Conservation (phyloP, 768 basidiomycete species). For the Tephrocybe sp. region DNA sequence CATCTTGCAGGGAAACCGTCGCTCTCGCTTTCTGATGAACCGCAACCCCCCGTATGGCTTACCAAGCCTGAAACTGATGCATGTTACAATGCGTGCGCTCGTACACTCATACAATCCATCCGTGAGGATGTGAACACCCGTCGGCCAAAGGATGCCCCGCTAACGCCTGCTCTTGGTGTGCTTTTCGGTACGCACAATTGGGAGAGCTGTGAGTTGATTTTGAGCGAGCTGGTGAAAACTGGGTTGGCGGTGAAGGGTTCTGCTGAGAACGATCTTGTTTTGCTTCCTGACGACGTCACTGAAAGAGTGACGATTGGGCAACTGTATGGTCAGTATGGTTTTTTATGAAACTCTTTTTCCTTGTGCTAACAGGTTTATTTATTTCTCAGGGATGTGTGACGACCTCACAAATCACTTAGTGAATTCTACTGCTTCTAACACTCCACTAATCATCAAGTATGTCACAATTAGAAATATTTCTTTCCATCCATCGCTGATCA, state of each 20-base stretch:
- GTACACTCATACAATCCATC: slow-evolving; percentile 53
- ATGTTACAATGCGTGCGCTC: slow-evolving; percentile 64
- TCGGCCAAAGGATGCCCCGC: slow-evolving; percentile 6
- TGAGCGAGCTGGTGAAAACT: slow-evolving; percentile 53
- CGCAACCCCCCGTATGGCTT: slow-evolving; percentile 63
- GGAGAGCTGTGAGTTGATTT: slow-evolving; percentile 58
- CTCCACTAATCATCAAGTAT: slow-evolving; percentile 80
- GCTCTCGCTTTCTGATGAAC: slow-evolving; percentile 55
- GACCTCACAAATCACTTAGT: slow-evolving; percentile 73
- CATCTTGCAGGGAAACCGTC: slow-evolving; percentile 20
- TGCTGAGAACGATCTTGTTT: slow-evolving; percentile 20
- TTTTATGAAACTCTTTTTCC: slow-evolving; percentile 16
- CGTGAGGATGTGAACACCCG: slow-evolving; percentile 41
- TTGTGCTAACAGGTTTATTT: background rate
- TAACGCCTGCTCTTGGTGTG: slow-evolving; percentile 44
- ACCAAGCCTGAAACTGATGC: slow-evolving; percentile 71
- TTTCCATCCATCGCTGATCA: background rate
- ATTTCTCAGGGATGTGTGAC: slow-evolving; percentile 75
- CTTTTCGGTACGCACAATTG: slow-evolving; percentile 90
- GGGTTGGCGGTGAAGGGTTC: slow-evolving; percentile 46
- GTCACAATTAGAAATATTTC: slow-evolving; percentile 17
- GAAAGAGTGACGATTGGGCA: slow-evolving; percentile 77
- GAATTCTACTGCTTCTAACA: slow-evolving; percentile 40
- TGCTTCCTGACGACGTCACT: slow-evolving; percentile 50
- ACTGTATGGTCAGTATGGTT: slow-evolving; percentile 59